Evolutionary conservation across 148 eudicot species (phyloP), one percentile per base, ranked within the genome.

Genomic region (Rhododendron henanense): DNA sequence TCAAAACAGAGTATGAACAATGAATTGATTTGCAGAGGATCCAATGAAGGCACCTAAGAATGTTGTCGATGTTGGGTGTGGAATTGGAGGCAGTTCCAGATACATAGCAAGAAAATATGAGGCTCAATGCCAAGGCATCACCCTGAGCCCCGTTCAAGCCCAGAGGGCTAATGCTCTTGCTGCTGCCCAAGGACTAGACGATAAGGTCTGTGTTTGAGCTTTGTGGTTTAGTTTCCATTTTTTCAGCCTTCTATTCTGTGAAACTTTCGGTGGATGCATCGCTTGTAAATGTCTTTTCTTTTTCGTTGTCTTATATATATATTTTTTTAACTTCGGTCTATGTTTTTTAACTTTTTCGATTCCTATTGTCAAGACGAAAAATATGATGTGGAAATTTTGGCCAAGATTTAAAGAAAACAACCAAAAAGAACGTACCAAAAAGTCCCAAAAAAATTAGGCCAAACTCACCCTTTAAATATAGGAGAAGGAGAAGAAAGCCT

Each of bases 51-150:
- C 81, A 84, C 99, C 97, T 45, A 91, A 77, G 71, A 80, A 44
- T 39, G 89, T 94, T 74, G 95, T 96, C 51, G 98, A 96, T 89
- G 94, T 96, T 57, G 98, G 98, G 63, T 96, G 98, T 88, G 98
- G 98, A 61, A 96, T 96, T 69, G 98, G 98, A 63, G 98, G 98
- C 16, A 96, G 98, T 88, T 94, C 98, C 3, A 90, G 98, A 78
- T 96, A 93, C 85, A 83, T 96, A 33, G 95, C 96, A 21, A 91
- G 84, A 67, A 94, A 94, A 86, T 96, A 86, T 78, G 96, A 92
- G 21, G 94, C 96, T 28, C 83, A 84, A 76, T 84, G 92, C 88
- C 91, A 86, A 86, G 98, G 96, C 85, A 94, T 96, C 67, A 94
- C 98, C 39, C 88, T 96, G 81, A 96, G 98, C 88, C 98, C 98